A percentile compares a stretch with the other conserved stretches of the same genome.
phyloP scores from a whole-genome alignment of 495 filamentous ascomycete species.

The Corynascus novoguineensis region DNA sequence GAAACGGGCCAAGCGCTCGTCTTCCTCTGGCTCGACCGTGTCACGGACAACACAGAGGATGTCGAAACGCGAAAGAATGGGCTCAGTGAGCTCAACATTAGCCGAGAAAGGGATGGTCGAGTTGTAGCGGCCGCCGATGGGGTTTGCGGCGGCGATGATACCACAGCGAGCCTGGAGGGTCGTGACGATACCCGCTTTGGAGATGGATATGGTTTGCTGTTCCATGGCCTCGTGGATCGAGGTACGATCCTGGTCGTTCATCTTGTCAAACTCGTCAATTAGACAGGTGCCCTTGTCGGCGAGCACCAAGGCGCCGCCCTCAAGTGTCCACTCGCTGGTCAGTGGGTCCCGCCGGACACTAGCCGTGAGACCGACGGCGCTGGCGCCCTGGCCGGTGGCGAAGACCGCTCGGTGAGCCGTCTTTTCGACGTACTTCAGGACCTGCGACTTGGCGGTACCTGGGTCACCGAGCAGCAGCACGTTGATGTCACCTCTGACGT shows the following conservation, averaged over 20 bases:
- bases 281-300: constrained; percentile 94
- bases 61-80: constrained; percentile 97
- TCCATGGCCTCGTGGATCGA: constrained; percentile 99
- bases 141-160: constrained; percentile 96
- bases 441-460: constrained; percentile 96
- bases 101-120: constrained; percentile 89
- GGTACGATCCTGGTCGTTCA: constrained; percentile 98
- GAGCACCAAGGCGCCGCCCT: constrained; percentile 92
- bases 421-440: constrained; percentile 97
- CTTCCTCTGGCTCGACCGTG: constrained; percentile 92
- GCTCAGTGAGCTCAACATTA: constrained; percentile 96
- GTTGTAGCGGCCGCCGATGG: constrained; percentile 94
- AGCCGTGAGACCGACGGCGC: constrained; percentile 95
- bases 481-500: constrained; percentile 97
- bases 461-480: constrained; percentile 95
- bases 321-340: constrained; percentile 95
- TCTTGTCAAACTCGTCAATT: constrained; percentile 99
- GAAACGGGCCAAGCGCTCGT: constrained; percentile 90
- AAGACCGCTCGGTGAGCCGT: constrained; percentile 97
- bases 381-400: constrained; percentile 95
- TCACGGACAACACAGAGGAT: constrained; percentile 96
- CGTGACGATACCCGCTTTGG: constrained; percentile 97
- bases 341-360: constrained; percentile 93
- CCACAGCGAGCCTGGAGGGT: constrained; percentile 96
- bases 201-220: constrained; percentile 99